A percentile compares a stretch with the other conserved stretches of the same genome.
Evolutionary conservation across 306 rosid genomes (phyloP).

Genomic region (Calophaca sinica): DNA sequence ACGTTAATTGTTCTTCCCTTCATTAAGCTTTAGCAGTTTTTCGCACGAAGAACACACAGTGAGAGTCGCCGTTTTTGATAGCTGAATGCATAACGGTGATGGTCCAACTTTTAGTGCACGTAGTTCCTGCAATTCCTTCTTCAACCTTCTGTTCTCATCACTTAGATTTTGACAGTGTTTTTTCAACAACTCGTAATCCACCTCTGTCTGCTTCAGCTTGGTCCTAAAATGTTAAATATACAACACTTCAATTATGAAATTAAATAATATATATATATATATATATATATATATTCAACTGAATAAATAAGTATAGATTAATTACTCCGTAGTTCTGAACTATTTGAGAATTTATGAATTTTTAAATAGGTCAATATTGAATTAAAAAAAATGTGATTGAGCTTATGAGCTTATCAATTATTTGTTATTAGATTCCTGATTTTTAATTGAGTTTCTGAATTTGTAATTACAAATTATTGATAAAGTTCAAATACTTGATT

Average conservation of each 20-base stretch:
- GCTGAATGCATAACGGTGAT: conserved; percentile 51
- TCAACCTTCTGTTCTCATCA: conserved; percentile 75
- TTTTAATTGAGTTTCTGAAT: too few relatives aligned
- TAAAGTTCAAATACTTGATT: too few relatives aligned
- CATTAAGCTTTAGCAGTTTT: conserved; percentile 41
- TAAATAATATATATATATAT: neutral
- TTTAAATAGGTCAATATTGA: too few relatives aligned
- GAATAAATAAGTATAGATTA: neutral
- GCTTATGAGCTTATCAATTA: too few relatives aligned
- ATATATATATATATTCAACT: neutral
- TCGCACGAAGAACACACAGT: conserved; percentile 57
- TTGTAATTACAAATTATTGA: too few relatives aligned
- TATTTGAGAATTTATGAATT: too few relatives aligned
- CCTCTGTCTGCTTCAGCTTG: conserved; percentile 84
- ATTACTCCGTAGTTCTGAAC: too few relatives aligned
- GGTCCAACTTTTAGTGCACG: conserved; percentile 53
- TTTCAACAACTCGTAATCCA: conserved; percentile 76
- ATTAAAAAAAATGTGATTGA: too few relatives aligned
- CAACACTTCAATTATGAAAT: neutral
- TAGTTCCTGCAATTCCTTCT: conserved; percentile 73
- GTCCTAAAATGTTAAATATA: conserved; percentile 56
- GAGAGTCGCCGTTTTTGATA: conserved; percentile 51
- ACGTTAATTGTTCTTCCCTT: conserved; percentile 15
- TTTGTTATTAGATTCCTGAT: too few relatives aligned
- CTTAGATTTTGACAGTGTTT: conserved; percentile 70